These are phyloP conservation scores for Penicillium psychrofluorescens DNA, from an alignment of 495 filamentous ascomycete species.

Conservation along the genomic window DNA sequence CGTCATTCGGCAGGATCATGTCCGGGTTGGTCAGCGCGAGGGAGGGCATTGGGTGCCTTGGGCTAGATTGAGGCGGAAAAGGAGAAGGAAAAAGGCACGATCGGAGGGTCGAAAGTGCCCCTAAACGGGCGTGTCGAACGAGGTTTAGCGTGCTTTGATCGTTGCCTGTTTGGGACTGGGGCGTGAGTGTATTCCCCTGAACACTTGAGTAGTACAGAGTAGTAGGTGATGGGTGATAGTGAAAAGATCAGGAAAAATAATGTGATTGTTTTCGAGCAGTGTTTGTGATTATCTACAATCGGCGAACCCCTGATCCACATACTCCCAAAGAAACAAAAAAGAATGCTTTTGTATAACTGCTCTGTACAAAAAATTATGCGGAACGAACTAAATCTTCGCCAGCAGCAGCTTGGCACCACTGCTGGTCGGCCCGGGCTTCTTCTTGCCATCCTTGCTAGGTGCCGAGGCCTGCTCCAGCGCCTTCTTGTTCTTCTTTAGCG, in stretches of 20 bases:
- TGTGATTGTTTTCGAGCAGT: too few species aligned
- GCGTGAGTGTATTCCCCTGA: slow-evolving; percentile 5
- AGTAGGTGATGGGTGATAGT: too few species aligned
- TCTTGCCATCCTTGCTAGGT: slow-evolving; percentile 25
- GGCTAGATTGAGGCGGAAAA: slow-evolving; percentile 1
- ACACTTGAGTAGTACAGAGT: too few species aligned
- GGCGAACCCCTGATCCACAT: slow-evolving; percentile 15
- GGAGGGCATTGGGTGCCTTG: slow-evolving; percentile 42
- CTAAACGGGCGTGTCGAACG: slow-evolving; percentile 11
- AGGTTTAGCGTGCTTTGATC: slow-evolving; percentile 22
- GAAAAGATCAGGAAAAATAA: too few species aligned
- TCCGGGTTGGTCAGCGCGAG: slow-evolving; percentile 90
- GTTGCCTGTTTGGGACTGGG: slow-evolving; percentile 13
- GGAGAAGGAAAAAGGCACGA: slow-evolving; percentile 3
- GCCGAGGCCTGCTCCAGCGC: slow-evolving; percentile 43
- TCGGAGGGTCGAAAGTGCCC: slow-evolving; percentile 9
- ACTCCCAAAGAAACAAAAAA: neutral
- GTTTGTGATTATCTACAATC: neutral
- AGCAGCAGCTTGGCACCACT: slow-evolving; percentile 40
- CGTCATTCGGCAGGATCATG: slow-evolving; percentile 73
- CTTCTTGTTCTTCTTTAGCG: slow-evolving; percentile 51
- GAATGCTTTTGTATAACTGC: neutral
- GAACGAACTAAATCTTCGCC: slow-evolving; percentile 27
- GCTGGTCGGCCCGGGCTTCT: slow-evolving; percentile 29
- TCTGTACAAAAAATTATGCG: too few species aligned